Evolutionary conservation across 2,329 filamentous ascomycete genomes (phyloP).

Genomic region (Cladosporium sp.): DNA sequence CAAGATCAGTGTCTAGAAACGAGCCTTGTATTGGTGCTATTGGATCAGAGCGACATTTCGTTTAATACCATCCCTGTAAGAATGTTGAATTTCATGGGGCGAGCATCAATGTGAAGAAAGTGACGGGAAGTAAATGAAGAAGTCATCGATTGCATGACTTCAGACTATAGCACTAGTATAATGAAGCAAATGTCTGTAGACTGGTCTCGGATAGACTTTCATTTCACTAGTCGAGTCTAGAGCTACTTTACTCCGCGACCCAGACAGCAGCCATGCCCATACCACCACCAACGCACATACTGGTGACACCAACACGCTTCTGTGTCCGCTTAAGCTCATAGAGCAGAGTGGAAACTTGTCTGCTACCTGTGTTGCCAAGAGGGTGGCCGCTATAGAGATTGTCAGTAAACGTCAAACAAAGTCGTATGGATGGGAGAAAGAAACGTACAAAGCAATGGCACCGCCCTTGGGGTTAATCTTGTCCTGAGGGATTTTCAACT

Average conservation of each 20-base stretch:
- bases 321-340: slow-evolving; percentile 82
- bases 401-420: slow-evolving; percentile 69
- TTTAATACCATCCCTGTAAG: too few relatives aligned
- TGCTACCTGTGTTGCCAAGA: slow-evolving; percentile 85
- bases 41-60: too few relatives aligned
- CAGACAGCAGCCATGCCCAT: slow-evolving; percentile 98
- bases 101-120: too few relatives aligned
- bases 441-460: slow-evolving; percentile 69
- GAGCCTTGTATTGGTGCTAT: too few relatives aligned
- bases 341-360: slow-evolving; percentile 87
- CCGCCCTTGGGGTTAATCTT: slow-evolving; percentile 98
- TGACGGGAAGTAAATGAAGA: too few relatives aligned
- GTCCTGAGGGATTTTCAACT: slow-evolving; percentile 73
- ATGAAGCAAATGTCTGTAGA: too few relatives aligned
- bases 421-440: slow-evolving; percentile 3
- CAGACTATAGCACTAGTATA: too few relatives aligned
- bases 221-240: too few relatives aligned
- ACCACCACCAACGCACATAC: slow-evolving; percentile 94
- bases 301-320: slow-evolving; percentile 83
- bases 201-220: too few relatives aligned
- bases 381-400: slow-evolving; percentile 58
- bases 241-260: slow-evolving; percentile 75
- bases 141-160: too few relatives aligned
- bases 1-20: neutral
- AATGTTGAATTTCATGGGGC: too few relatives aligned